Percentiles rank a stretch among this genome's conserved stretches.
Evolutionary conservation across 2,329 filamentous ascomycete species (phyloP).

Genomic region (Botrytis paeoniae): DNA sequence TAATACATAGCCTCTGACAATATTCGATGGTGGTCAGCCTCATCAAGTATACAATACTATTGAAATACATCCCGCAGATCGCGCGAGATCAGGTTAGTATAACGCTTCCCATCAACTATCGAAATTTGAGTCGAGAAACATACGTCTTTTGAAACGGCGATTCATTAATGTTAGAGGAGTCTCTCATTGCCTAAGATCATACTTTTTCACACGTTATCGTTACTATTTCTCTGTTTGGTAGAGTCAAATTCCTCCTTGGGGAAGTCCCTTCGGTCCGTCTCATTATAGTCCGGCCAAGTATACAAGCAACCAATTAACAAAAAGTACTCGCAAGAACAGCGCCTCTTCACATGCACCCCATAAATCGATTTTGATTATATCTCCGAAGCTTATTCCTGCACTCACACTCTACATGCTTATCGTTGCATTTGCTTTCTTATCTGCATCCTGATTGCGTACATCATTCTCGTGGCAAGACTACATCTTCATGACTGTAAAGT

Average conservation of each 20-base stretch:
- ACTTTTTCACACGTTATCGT: neutral
- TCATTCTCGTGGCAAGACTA: neutral
- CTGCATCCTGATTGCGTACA: neutral
- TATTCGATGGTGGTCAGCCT: neutral
- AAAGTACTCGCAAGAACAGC: neutral
- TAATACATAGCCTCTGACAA: constrained; percentile 3
- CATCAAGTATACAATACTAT: neutral
- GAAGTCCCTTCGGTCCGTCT: constrained; percentile 9
- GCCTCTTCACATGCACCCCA: neutral
- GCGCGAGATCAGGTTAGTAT: constrained; percentile 4
- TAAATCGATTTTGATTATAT: neutral
- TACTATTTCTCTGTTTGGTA: neutral
- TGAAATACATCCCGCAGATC: neutral
- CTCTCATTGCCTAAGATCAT: neutral
- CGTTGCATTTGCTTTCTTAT: neutral
- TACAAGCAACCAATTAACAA: neutral
- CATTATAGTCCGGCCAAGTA: neutral
- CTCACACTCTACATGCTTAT: neutral
- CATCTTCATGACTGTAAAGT: neutral
- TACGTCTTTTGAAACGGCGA: neutral
- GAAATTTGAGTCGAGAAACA: constrained; percentile 3
- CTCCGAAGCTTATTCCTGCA: neutral
- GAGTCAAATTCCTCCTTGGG: neutral
- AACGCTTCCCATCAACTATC: neutral
- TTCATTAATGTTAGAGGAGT: neutral